Evolutionary conservation across 495 filamentous ascomycete species (phyloP).

Genomic region (Lindgomyces ingoldianus): DNA sequence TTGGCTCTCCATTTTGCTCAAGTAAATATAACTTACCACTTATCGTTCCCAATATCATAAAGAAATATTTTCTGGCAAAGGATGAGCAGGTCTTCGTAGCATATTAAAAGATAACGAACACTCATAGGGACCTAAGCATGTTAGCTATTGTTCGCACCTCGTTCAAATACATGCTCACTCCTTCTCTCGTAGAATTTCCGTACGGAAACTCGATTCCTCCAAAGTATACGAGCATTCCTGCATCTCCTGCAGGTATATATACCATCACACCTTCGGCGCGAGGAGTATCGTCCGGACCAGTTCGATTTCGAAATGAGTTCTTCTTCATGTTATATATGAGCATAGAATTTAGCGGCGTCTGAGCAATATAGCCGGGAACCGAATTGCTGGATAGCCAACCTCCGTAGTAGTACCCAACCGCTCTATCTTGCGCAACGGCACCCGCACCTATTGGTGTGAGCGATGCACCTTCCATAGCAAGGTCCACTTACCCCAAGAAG

Average conservation of each 20-base stretch:
- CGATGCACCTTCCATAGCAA: neutral
- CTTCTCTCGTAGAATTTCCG: conserved; percentile 17
- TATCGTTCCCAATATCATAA: conserved; percentile 53
- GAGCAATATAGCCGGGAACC: conserved; percentile 47
- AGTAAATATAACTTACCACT: too few species aligned
- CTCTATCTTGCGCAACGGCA: conserved; percentile 39
- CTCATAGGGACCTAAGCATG: conserved; percentile 5
- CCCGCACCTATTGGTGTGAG: conserved; percentile 40
- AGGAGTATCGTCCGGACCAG: conserved; percentile 47
- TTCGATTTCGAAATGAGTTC: conserved; percentile 47
- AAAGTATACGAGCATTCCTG: conserved; percentile 55
- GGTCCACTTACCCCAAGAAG: conserved; percentile 34
- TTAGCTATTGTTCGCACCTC: neutral
- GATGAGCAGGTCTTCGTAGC: conserved; percentile 34
- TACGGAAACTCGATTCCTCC: conserved; percentile 47
- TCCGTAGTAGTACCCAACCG: conserved; percentile 49
- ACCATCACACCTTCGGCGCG: conserved; percentile 51
- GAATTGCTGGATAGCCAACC: conserved; percentile 53
- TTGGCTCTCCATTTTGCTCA: too few species aligned
- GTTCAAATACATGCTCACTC: conserved; percentile 4
- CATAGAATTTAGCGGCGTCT: conserved; percentile 42
- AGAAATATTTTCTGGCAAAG: conserved; percentile 46
- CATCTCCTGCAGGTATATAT: conserved; percentile 54
- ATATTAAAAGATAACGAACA: neutral
- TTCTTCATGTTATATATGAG: conserved; percentile 52